phyloP scores from a whole-genome alignment of 2,329 filamentous ascomycete species.

The Phaeosphaeria sp. region DNA sequence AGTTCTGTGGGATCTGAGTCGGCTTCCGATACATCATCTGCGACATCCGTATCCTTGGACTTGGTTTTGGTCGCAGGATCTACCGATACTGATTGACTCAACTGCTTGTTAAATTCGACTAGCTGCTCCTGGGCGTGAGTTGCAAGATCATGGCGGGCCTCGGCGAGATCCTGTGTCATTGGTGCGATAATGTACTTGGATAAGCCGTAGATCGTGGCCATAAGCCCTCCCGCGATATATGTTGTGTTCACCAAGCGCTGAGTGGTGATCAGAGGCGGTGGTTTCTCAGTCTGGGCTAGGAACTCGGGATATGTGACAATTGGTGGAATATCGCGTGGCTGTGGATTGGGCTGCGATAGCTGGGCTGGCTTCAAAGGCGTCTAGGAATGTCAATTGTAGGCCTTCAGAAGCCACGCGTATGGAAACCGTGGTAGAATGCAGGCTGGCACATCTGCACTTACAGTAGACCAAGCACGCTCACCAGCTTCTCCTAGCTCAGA shows the following conservation, averaged over 20 bases:
- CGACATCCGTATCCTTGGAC: constrained; percentile 28
- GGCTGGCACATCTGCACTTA: constrained; percentile 14
- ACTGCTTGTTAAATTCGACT: constrained; percentile 61
- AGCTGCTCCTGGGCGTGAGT: constrained; percentile 59
- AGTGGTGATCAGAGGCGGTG: constrained; percentile 65
- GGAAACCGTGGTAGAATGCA: neutral
- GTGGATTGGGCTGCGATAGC: constrained; percentile 21
- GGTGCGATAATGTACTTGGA: constrained; percentile 72
- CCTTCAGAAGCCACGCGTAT: neutral
- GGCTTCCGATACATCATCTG: constrained; percentile 53
- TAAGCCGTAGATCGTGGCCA: constrained; percentile 70
- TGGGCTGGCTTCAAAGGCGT: constrained; percentile 20
- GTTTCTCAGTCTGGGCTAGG: constrained; percentile 63
- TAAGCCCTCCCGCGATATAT: constrained; percentile 63
- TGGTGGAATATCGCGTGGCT: constrained; percentile 58
- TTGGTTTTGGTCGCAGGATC: constrained; percentile 56
- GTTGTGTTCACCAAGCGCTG: constrained; percentile 62
- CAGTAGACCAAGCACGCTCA: constrained; percentile 37
- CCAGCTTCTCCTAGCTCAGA: constrained; percentile 27
- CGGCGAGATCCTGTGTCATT: constrained; percentile 62
- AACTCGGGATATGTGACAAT: constrained; percentile 74
- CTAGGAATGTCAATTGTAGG: constrained; percentile 20
- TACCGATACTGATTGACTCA: constrained; percentile 67
- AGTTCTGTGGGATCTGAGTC: constrained; percentile 75
- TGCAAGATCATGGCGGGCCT: constrained; percentile 64